Conservation (phyloP, 2,329 filamentous ascomycete species). For the Daldinia sp. region DNA sequence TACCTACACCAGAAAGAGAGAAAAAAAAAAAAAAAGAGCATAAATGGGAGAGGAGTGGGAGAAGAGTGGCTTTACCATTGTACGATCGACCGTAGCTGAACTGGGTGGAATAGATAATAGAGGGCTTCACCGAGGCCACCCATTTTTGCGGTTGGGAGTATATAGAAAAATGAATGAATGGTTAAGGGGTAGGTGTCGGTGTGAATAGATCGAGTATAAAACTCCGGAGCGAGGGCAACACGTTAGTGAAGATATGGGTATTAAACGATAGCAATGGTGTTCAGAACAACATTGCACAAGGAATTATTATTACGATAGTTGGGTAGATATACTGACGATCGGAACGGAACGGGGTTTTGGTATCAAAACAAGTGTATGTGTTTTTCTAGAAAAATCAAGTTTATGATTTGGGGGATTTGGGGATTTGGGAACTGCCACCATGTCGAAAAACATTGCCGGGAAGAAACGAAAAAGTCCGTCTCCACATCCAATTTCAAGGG, state of each 20-base stretch:
- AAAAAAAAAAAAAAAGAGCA: too few species aligned
- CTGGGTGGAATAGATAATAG: constrained; percentile 81
- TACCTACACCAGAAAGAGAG: constrained; percentile 21
- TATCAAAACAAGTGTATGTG: constrained; percentile 9
- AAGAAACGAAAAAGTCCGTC: constrained; percentile 25
- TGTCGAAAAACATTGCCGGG: constrained; percentile 15
- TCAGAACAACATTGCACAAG: constrained; percentile 21
- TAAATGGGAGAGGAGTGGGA: constrained; percentile 5
- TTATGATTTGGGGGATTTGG: constrained; percentile 5
- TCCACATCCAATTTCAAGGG: constrained; percentile 38
- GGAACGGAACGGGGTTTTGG: constrained; percentile 3
- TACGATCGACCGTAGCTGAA: constrained; percentile 82
- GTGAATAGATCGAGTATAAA: constrained; percentile 5
- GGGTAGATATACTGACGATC: constrained; percentile 15
- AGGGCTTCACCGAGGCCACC: constrained; percentile 65
- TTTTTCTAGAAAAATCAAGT: constrained; percentile 31
- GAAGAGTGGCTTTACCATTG: constrained; percentile 76
- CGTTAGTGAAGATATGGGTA: neutral
- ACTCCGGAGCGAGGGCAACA: neutral
- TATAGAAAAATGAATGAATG: neutral
- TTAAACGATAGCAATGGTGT: constrained; percentile 1
- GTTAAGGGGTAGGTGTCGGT: constrained; percentile 5
- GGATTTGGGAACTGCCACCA: constrained; percentile 12
- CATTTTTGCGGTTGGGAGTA: constrained; percentile 60
- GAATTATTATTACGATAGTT: constrained; percentile 26